Evolutionary conservation across 345 rosid genomes (phyloP).

Genomic region (Viola odorata): DNA sequence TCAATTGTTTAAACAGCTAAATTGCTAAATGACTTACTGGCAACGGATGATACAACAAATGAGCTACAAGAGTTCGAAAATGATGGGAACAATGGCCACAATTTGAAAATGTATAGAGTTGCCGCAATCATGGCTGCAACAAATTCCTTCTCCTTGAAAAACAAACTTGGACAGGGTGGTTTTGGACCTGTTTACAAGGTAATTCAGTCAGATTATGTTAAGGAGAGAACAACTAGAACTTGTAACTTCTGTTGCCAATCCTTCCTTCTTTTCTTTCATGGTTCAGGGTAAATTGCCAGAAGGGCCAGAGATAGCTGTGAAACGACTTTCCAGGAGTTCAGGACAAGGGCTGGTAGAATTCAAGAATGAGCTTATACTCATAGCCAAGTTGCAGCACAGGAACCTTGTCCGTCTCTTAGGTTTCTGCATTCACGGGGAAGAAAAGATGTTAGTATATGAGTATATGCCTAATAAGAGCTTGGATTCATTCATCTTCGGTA

Average conservation of each 20-base stretch:
- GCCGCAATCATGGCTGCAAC: constrained; percentile 12
- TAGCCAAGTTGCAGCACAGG: constrained; percentile 2
- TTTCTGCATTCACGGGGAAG: not conserved
- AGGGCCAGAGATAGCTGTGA: constrained; percentile 8
- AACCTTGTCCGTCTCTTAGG: too few relatives aligned
- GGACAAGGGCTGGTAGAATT: constrained; percentile 25
- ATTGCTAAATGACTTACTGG: constrained; percentile 11
- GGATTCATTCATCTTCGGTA: constrained; percentile 15
- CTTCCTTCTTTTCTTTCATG: too few relatives aligned
- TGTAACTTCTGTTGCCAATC: too few relatives aligned
- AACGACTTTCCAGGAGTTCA: constrained; percentile 15
- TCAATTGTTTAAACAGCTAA: not conserved
- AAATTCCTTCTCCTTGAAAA: constrained; percentile 2
- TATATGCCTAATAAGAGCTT: too few relatives aligned
- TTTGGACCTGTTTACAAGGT: too few relatives aligned
- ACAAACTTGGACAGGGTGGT: constrained; percentile 11
- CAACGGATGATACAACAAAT: constrained; percentile 1
- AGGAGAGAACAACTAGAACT: not conserved
- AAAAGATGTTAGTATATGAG: too few relatives aligned
- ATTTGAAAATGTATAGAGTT: not conserved
- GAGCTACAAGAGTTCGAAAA: constrained; percentile 4
- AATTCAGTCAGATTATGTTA: not conserved
- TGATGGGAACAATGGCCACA: constrained; percentile 6
- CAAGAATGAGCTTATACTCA: constrained; percentile 11
- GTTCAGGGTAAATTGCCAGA: not conserved